phyloP scores from a whole-genome alignment of 2,329 filamentous ascomycete genomes.

The Phialophora expanda region DNA sequence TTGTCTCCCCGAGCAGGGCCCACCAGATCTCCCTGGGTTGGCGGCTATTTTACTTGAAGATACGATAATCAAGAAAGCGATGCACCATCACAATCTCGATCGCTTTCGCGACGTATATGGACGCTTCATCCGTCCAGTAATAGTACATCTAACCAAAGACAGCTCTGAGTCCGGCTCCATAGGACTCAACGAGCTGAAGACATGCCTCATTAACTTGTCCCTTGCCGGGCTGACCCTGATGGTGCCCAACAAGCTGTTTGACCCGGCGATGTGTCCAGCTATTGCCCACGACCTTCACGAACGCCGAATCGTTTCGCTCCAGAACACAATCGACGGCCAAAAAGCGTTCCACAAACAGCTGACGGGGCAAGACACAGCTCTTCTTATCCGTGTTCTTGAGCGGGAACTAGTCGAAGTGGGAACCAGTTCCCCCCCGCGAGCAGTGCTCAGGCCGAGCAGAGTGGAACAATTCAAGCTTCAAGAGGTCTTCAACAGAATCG shows the following conservation, averaged over 20 bases:
- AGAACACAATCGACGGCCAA: slow-evolving; percentile 64
- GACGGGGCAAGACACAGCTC: slow-evolving; percentile 69
- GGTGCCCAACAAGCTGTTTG: slow-evolving; percentile 83
- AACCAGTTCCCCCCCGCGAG: slow-evolving; percentile 66
- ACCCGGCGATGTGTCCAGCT: slow-evolving; percentile 69
- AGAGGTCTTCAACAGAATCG: slow-evolving; percentile 72
- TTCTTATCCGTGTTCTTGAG: slow-evolving; percentile 68
- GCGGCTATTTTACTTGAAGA: slow-evolving; percentile 10
- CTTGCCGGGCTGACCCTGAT: slow-evolving; percentile 77
- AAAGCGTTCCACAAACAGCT: slow-evolving; percentile 69
- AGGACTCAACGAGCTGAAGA: slow-evolving; percentile 46
- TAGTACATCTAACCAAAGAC: slow-evolving; percentile 11
- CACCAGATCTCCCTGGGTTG: slow-evolving; percentile 14
- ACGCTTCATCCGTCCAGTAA: slow-evolving; percentile 19
- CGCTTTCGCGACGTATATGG: slow-evolving; percentile 23
- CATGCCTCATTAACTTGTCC: slow-evolving; percentile 78
- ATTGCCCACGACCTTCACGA: slow-evolving; percentile 68
- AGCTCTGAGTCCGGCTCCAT: background rate
- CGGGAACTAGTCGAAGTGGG: slow-evolving; percentile 69
- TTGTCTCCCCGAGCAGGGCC: slow-evolving; percentile 8
- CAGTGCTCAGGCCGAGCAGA: slow-evolving; percentile 71
- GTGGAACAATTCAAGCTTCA: slow-evolving; percentile 76
- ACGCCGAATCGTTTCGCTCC: slow-evolving; percentile 62
- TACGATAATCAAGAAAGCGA: slow-evolving; percentile 9
- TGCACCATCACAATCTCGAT: background rate